Evolutionary conservation across 169 alveolate genomes (phyloP), one percentile per base, ranked within the genome.

Genomic region (Eimeria sp.): DNA sequence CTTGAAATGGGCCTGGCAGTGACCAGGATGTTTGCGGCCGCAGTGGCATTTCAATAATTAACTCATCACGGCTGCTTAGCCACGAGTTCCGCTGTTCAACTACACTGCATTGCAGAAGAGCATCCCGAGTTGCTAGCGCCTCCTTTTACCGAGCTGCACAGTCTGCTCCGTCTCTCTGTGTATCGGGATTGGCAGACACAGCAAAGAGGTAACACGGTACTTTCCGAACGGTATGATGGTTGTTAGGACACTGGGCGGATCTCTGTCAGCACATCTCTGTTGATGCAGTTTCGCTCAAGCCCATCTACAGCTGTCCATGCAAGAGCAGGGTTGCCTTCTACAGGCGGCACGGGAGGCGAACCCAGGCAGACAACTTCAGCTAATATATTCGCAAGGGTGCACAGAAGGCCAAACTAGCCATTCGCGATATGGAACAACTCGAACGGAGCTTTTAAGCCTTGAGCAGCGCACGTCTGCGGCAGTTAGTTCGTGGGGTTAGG

Each of bases 11-110:
- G 91, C 75, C 93, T 87, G 93, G 93, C 93, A 87, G 93, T 87
- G 93, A 87, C 93, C 78, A 83, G 82, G 93, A 63, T 87, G 51
- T 87, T 63, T 87, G 93, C 93, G 72, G 91, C 91, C 76, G 93
- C 93, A 87, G 93, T 87, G 78, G 45, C 83, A 63, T 87, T 87
- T 87, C 80, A 63, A 87, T 61, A 54, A 43, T 83, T 40, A 30
- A 25, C 57, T 13, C 83, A 73, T n/a, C 83, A 14, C 83, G 18
- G 54, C 54, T 40, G 83, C 83, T 7, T 40, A 40, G 51, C 83
- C 83, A 73, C 14, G 11, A 34, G 27, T 73, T 73, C 4, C 54
- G 40, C 40, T 18, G 54, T 34, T 34, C 45, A 67, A 67, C 76
- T 0, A n/a, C 76, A 4, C 25, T 20, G 45, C 76, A 67, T n/a